These are phyloP conservation scores for Cystobasidium sp. DNA, from an alignment of 1,284 basidiomycete species.

Conservation along the genomic window DNA sequence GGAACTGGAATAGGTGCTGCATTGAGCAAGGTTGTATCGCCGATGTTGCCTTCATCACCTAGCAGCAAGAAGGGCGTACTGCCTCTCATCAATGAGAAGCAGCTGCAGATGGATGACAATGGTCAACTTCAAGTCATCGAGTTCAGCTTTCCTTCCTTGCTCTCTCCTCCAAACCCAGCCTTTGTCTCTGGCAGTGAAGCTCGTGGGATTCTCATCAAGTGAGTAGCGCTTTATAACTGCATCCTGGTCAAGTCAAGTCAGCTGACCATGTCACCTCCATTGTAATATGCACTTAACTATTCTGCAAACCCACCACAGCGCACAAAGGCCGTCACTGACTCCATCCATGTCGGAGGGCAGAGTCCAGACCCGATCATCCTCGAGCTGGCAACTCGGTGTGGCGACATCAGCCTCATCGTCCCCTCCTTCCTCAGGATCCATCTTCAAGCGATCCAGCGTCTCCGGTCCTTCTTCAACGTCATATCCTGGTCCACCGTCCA, in stretches of 20 bases:
- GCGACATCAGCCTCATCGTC: background rate
- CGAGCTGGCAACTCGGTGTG: background rate
- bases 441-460: background rate
- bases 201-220: conserved; percentile 43
- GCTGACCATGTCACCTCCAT: background rate
- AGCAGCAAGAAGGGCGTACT: background rate
- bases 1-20: too few relatives aligned
- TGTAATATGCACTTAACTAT: background rate
- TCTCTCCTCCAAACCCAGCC: conserved; percentile 42
- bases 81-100: background rate
- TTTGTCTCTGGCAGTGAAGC: conserved; percentile 40
- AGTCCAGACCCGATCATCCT: conserved; percentile 20
- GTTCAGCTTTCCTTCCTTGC: conserved; percentile 39
- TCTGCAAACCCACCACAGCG: background rate
- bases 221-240: background rate
- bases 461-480: too few relatives aligned
- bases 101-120: too few relatives aligned
- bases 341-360: background rate
- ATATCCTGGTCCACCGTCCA: too few relatives aligned
- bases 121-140: background rate
- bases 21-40: background rate
- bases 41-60: background rate
- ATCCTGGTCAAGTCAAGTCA: background rate
- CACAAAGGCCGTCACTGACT: conserved; percentile 15
- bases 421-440: background rate